Percentiles rank a stretch among this genome's conserved stretches.
phyloP scores from a whole-genome alignment of 2,329 filamentous ascomycete species.

The Pseudocercospora fijiensis region DNA sequence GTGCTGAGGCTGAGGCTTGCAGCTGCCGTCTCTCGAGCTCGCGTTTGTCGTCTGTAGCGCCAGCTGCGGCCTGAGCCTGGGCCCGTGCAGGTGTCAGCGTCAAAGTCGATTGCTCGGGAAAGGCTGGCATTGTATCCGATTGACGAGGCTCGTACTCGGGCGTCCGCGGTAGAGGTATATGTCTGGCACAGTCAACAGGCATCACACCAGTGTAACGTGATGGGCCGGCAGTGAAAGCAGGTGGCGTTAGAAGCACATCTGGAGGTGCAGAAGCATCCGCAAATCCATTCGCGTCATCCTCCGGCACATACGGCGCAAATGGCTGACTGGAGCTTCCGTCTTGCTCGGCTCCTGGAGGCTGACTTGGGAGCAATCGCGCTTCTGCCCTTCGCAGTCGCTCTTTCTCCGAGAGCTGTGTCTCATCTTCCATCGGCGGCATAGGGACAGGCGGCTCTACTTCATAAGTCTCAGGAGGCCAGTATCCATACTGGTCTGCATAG shows the following conservation, averaged over 20 bases:
- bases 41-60: conserved; percentile 68
- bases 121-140: conserved; percentile 7
- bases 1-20: conserved; percentile 45
- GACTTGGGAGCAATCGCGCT: conserved; percentile 75
- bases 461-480: conserved; percentile 13
- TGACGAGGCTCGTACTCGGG: conserved; percentile 21
- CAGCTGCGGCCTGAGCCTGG: conserved; percentile 9
- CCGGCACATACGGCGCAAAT: conserved; percentile 32
- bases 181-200: conserved; percentile 15
- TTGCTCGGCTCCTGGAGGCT: conserved; percentile 55
- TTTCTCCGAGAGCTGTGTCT: conserved; percentile 73
- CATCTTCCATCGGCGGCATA: conserved; percentile 59
- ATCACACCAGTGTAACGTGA: conserved; percentile 10
- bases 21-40: conserved; percentile 61
- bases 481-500: conserved; percentile 19
- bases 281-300: conserved; percentile 23
- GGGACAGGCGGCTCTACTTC: conserved; percentile 29
- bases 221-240: conserved; percentile 12
- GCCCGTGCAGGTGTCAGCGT: conserved; percentile 3
- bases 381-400: conserved; percentile 76
- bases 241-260: conserved; percentile 27
- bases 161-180: conserved; percentile 20
- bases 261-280: conserved; percentile 12
- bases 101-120: neutral
- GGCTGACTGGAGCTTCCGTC: conserved; percentile 38